Conservation (phyloP, 768 basidiomycete species). For the Strobilomyces confusus region DNA sequence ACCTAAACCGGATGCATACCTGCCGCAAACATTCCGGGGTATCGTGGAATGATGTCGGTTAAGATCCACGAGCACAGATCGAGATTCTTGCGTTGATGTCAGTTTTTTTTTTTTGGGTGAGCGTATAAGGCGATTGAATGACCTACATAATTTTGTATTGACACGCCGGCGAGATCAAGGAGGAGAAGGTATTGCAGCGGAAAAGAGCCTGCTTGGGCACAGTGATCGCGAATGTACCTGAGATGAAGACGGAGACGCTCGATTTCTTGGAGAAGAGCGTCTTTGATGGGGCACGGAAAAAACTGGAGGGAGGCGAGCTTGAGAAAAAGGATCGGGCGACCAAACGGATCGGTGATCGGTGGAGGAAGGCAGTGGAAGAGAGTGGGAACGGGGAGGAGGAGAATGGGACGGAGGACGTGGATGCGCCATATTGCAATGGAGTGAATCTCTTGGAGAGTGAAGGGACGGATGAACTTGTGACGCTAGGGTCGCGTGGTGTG, state of each 20-base stretch:
- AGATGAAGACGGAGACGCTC: conserved; percentile 60
- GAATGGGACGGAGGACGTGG: conserved; percentile 36
- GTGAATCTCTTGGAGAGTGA: conserved; percentile 56
- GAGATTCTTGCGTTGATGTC: conserved; percentile 39
- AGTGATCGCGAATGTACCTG: conserved; percentile 40
- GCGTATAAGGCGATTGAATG: conserved; percentile 8
- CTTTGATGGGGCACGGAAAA: conserved; percentile 36
- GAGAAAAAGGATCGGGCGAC: conserved; percentile 61
- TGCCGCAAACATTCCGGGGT: conserved; percentile 74
- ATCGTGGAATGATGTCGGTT: conserved; percentile 63
- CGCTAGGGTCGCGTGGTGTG: conserved; percentile 38
- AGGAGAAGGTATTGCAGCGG: conserved; percentile 64
- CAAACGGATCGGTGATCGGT: conserved; percentile 53
- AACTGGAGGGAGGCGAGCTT: conserved; percentile 41
- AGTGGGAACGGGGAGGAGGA: conserved; percentile 25
- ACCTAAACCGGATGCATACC: conserved; percentile 36
- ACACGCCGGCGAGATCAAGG: conserved; percentile 57
- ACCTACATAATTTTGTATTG: conserved; percentile 56
- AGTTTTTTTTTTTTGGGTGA: conserved; percentile 2
- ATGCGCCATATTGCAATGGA: conserved; percentile 55
- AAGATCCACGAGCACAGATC: conserved; percentile 63
- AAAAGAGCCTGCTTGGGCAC: conserved; percentile 29
- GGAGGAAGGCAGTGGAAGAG: conserved; percentile 53
- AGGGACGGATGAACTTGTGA: conserved; percentile 61
- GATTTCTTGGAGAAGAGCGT: conserved; percentile 43